These are phyloP conservation scores for Stachybotrys chartarum DNA, from an alignment of 2,329 filamentous ascomycete species.

Conservation along the genomic window DNA sequence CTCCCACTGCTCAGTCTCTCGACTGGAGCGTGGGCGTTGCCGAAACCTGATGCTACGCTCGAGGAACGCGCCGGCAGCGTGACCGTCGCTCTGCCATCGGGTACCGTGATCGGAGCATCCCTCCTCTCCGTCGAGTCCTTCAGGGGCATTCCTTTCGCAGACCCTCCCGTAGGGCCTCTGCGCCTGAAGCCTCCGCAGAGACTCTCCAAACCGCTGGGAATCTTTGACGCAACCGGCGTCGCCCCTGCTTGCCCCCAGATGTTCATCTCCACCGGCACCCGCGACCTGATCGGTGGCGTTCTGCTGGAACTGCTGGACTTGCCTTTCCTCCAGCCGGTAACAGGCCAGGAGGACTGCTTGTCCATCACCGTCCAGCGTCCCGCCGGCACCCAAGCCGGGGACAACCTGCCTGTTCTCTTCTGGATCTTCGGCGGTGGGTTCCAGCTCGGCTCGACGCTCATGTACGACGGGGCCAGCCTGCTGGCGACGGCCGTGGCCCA, in stretches of 20 bases:
- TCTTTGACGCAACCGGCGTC: constrained; percentile 49
- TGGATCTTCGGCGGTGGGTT: constrained; percentile 68
- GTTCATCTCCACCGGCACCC: constrained; percentile 43
- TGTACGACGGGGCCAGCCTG: constrained; percentile 45
- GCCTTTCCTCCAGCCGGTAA: constrained; percentile 49
- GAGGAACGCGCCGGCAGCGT: constrained; percentile 38
- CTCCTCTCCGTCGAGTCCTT: constrained; percentile 54
- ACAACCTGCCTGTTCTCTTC: constrained; percentile 59
- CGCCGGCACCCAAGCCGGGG: constrained; percentile 41
- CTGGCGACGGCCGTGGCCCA: constrained; percentile 35
- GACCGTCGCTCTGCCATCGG: constrained; percentile 47
- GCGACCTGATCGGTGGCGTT: constrained; percentile 32
- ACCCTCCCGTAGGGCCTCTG: constrained; percentile 58
- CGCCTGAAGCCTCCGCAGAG: constrained; percentile 62
- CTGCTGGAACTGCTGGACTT: constrained; percentile 44
- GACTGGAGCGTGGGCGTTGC: background rate
- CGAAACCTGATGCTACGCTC: constrained; percentile 16
- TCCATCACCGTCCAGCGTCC: constrained; percentile 55
- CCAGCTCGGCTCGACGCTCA: constrained; percentile 41
- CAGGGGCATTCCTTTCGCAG: constrained; percentile 68
- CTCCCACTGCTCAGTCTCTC: background rate
- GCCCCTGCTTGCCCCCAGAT: constrained; percentile 68
- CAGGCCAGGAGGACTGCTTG: constrained; percentile 58
- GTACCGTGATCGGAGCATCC: constrained; percentile 46
- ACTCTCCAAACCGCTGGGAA: constrained; percentile 50